Evolutionary conservation across 2,329 filamentous ascomycete species (phyloP).

Genomic region (Celoporthe dispersa): DNA sequence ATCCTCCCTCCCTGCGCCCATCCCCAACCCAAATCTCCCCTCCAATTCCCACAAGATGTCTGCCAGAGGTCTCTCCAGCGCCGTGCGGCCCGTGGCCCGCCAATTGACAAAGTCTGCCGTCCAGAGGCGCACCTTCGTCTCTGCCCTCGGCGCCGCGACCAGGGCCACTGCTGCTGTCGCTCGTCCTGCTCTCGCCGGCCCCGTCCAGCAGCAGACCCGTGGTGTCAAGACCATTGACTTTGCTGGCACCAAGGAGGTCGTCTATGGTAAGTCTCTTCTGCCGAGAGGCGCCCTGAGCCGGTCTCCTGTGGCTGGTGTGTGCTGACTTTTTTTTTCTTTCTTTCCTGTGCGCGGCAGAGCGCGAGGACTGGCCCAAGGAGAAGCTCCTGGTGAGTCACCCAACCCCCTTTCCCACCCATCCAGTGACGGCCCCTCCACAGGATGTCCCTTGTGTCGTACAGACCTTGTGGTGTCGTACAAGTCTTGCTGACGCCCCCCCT

Average conservation of each 20-base stretch:
- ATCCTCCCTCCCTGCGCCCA: slow-evolving; percentile 21
- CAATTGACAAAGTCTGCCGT: slow-evolving; percentile 64
- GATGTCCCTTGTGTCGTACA: not conserved
- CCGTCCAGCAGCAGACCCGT: slow-evolving; percentile 67
- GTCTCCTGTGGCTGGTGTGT: not conserved
- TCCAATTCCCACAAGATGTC: slow-evolving; percentile 62
- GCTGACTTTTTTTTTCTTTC: slow-evolving; percentile 18
- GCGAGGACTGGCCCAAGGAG: slow-evolving; percentile 97
- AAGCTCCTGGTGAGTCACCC: slow-evolving; percentile 83
- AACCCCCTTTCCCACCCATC: slow-evolving; percentile 4
- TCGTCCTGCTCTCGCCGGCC: slow-evolving; percentile 53
- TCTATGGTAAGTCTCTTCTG: slow-evolving; percentile 71
- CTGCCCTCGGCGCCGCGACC: slow-evolving; percentile 58
- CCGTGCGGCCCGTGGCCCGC: slow-evolving; percentile 67
- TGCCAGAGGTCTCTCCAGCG: slow-evolving; percentile 73
- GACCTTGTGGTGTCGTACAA: not conserved
- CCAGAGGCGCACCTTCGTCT: slow-evolving; percentile 66
- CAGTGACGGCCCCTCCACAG: slow-evolving; percentile 31
- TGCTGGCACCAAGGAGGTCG: slow-evolving; percentile 90
- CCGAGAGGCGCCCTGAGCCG: slow-evolving; percentile 20
- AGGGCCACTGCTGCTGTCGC: slow-evolving; percentile 55
- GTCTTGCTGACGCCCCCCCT: slow-evolving; percentile 20
- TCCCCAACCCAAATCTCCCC: slow-evolving; percentile 37
- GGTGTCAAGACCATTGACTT: slow-evolving; percentile 99
- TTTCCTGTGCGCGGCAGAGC: slow-evolving; percentile 64